Evolutionary conservation across 2,329 filamentous ascomycete species (phyloP).

Genomic region (Aspergillus costaricaensis): DNA sequence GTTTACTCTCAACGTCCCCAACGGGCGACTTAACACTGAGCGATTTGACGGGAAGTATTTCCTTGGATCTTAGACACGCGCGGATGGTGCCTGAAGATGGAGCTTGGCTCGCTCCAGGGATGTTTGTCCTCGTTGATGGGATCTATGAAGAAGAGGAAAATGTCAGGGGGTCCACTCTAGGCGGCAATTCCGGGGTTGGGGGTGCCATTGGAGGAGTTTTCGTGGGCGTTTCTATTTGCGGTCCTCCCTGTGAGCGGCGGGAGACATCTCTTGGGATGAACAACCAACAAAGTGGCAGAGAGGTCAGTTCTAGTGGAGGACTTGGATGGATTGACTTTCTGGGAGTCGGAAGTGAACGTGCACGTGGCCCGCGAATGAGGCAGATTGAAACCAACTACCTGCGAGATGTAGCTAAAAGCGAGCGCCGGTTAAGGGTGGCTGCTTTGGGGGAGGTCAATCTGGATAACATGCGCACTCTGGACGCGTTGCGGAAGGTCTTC

Average conservation of each 20-base stretch:
- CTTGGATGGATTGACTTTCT: slow-evolving; percentile 98
- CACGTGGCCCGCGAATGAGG: slow-evolving; percentile 79
- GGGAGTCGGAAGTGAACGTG: slow-evolving; percentile 85
- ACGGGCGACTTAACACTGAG: slow-evolving; percentile 80
- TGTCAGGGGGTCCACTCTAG: slow-evolving; percentile 64
- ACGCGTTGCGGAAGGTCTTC: slow-evolving; percentile 78
- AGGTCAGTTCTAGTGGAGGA: slow-evolving; percentile 64
- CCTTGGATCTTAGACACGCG: slow-evolving; percentile 78
- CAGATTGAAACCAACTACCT: slow-evolving; percentile 72
- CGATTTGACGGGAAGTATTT: slow-evolving; percentile 85
- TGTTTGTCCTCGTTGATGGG: slow-evolving; percentile 93
- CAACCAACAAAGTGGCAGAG: slow-evolving; percentile 42
- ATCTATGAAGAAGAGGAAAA: slow-evolving; percentile 94
- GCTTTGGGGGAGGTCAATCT: slow-evolving; percentile 84
- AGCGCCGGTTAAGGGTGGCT: slow-evolving; percentile 58
- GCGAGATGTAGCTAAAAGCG: slow-evolving; percentile 30
- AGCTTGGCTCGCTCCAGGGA: slow-evolving; percentile 90
- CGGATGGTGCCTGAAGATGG: slow-evolving; percentile 80
- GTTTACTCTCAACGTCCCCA: slow-evolving; percentile 77
- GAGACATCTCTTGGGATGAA: slow-evolving; percentile 74
- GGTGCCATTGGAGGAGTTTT: slow-evolving; percentile 92
- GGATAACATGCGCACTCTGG: slow-evolving; percentile 77
- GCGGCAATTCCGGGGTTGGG: slow-evolving; percentile 78
- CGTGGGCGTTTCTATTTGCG: slow-evolving; percentile 84
- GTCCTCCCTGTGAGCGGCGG: slow-evolving; percentile 86